Percentiles rank a stretch among this genome's conserved stretches.
Conservation (phyloP, 768 basidiomycete species). For the Terana coerulea region DNA sequence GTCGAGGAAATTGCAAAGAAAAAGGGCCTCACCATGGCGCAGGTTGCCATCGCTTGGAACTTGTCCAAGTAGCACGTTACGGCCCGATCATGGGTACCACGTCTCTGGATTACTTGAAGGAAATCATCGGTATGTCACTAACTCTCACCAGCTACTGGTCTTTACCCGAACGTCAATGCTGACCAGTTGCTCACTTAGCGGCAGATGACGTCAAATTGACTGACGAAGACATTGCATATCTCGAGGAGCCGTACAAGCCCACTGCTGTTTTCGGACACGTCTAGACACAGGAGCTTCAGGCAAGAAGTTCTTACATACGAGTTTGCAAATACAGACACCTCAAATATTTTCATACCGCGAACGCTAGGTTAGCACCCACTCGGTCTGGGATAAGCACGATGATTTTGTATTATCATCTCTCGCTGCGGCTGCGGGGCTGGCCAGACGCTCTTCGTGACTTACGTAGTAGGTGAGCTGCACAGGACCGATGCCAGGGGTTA, state of each 20-base stretch:
- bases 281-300: conserved; percentile 13
- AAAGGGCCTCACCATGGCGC: conserved; percentile 39
- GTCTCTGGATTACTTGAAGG: conserved; percentile 33
- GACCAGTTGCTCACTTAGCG: neutral
- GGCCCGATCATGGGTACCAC: conserved; percentile 19
- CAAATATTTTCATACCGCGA: no score
- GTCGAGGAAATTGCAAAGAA: conserved; percentile 41
- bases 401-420: no score
- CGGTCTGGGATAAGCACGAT: no score
- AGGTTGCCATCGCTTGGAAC: conserved; percentile 44
- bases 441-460: no score
- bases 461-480: no score
- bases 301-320: neutral
- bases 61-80: conserved; percentile 27
- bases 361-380: no score
- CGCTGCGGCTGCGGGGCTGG: no score
- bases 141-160: neutral
- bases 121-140: conserved; percentile 32
- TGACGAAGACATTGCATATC: conserved; percentile 52
- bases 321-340: neutral
- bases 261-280: conserved; percentile 40
- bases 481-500: no score
- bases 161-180: neutral
- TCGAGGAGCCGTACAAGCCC: conserved; percentile 51
- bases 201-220: conserved; percentile 43